A percentile compares a stretch with the other conserved stretches of the same genome.
Evolutionary conservation across 768 basidiomycete genomes (phyloP).

Genomic region (Termitomyces heimii): DNA sequence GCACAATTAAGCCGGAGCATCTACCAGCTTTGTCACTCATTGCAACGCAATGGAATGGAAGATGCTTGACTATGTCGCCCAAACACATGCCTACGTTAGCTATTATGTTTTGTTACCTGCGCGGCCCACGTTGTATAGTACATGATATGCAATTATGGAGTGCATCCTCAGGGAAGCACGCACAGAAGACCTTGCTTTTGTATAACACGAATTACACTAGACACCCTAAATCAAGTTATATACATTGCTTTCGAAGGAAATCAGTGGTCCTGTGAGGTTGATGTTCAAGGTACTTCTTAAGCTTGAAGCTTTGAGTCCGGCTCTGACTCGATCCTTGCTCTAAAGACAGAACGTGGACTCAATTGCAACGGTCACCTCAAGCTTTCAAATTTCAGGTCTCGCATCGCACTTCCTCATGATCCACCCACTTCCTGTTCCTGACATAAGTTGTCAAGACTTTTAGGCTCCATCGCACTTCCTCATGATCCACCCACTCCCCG

Average conservation of each 20-base stretch:
- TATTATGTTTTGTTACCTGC: neutral
- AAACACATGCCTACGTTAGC: constrained; percentile 30
- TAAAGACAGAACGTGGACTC: neutral
- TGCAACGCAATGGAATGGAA: constrained; percentile 38
- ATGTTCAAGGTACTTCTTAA: no score
- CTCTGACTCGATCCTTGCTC: neutral
- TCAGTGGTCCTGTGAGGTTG: no score
- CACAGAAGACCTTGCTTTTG: no score
- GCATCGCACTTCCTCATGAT: neutral
- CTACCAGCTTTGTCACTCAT: constrained; percentile 34
- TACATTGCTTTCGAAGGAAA: no score
- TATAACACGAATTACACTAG: no score
- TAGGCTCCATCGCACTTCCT: neutral
- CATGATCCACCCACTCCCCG: no score
- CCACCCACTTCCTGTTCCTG: neutral
- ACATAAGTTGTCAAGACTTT: neutral
- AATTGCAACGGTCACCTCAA: neutral
- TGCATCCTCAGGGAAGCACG: neutral
- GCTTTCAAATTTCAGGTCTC: neutral
- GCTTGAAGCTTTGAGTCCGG: neutral
- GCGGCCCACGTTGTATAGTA: neutral
- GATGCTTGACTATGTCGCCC: constrained; percentile 75
- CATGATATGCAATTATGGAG: constrained; percentile 1
- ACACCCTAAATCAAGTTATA: no score
- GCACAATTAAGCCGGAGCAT: constrained; percentile 82